These are phyloP conservation scores for Russula vinacea DNA, from an alignment of 768 basidiomycete species.

Conservation along the genomic window DNA sequence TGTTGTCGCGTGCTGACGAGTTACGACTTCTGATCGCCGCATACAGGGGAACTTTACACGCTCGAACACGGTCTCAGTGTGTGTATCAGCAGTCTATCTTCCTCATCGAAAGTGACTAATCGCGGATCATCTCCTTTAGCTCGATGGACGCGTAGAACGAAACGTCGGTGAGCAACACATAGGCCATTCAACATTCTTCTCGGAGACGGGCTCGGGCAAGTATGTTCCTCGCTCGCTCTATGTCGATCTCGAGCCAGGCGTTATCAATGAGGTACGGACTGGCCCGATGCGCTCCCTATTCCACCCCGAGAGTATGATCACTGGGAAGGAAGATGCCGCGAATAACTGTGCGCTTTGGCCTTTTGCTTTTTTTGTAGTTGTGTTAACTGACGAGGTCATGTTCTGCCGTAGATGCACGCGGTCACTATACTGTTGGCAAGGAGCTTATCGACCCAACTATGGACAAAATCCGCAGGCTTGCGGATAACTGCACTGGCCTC, in stretches of 20 bases:
- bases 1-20: slow-evolving; percentile 32
- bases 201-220: slow-evolving; percentile 89
- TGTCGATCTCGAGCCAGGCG: slow-evolving; percentile 93
- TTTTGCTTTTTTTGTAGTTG: slow-evolving; percentile 13
- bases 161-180: slow-evolving; percentile 63
- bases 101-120: neutral
- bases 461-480: slow-evolving; percentile 91
- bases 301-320: slow-evolving; percentile 95
- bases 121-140: slow-evolving; percentile 45
- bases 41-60: slow-evolving; percentile 92
- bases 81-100: slow-evolving; percentile 37
- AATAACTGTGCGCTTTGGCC: slow-evolving; percentile 79
- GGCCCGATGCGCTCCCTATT: slow-evolving; percentile 92
- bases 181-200: slow-evolving; percentile 98
- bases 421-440: slow-evolving; percentile 98
- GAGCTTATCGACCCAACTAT: slow-evolving; percentile 95
- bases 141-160: slow-evolving; percentile 85
- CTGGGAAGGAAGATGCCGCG: slow-evolving; percentile 98
- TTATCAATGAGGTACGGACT: slow-evolving; percentile 90
- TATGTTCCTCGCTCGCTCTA: slow-evolving; percentile 96
- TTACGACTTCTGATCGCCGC: slow-evolving; percentile 27
- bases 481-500: slow-evolving; percentile 94
- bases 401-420: slow-evolving; percentile 74
- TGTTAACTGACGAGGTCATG: slow-evolving; percentile 3
- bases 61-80: slow-evolving; percentile 96